Percentiles rank a stretch among this genome's conserved stretches.
These are phyloP conservation scores for Colletotrichum shisoi DNA, from an alignment of 2,329 filamentous ascomycete genomes.

Conservation along the genomic window DNA sequence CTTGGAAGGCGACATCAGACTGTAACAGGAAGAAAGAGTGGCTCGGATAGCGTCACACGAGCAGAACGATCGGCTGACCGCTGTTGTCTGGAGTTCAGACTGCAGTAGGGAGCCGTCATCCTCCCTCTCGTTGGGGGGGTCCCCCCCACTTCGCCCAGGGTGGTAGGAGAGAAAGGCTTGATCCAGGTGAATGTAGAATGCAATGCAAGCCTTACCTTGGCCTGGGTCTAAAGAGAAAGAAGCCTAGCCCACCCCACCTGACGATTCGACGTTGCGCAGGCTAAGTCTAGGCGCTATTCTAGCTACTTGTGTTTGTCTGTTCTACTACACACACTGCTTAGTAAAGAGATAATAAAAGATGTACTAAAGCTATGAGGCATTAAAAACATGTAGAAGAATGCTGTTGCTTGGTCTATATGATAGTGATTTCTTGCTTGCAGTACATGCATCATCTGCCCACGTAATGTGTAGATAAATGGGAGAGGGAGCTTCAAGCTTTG, in stretches of 20 bases:
- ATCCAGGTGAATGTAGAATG: neutral
- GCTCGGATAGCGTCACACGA: conserved; percentile 15
- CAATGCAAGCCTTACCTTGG: neutral
- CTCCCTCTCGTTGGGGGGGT: neutral
- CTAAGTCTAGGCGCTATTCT: neutral
- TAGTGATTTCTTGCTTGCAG: too few species aligned
- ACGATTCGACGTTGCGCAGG: neutral
- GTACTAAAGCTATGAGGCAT: too few species aligned
- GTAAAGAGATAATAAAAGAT: too few species aligned
- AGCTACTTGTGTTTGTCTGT: too few species aligned
- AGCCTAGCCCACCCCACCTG: neutral
- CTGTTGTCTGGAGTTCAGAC: neutral
- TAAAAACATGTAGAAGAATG: too few species aligned
- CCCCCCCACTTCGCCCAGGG: neutral
- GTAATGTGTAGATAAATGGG: too few species aligned
- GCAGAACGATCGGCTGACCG: conserved; percentile 18
- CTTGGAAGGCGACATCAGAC: neutral
- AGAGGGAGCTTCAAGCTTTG: too few species aligned
- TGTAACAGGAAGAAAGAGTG: neutral
- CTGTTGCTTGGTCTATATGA: too few species aligned
- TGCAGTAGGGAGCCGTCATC: neutral
- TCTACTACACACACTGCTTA: too few species aligned
- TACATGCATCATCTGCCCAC: too few species aligned
- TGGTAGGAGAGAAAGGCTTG: neutral
- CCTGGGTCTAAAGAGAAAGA: neutral